Percentiles rank a stretch among this genome's conserved stretches.
Evolutionary conservation across 768 basidiomycete genomes (phyloP).

Genomic region (Mycena venus): DNA sequence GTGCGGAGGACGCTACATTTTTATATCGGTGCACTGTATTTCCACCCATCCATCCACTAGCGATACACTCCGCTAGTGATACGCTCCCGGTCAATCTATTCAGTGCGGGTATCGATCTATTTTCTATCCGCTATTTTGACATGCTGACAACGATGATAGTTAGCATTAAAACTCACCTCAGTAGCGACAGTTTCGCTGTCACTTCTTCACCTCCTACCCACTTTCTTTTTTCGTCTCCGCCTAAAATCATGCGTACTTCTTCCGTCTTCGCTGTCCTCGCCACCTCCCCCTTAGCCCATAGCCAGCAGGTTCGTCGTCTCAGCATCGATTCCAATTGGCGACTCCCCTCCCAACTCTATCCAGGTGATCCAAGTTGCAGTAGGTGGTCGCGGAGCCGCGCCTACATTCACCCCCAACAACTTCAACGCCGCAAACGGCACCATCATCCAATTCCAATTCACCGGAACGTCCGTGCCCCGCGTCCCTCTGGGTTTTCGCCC

Average conservation of each 20-base stretch:
- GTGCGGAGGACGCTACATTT: too few relatives aligned
- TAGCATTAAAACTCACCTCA: background rate
- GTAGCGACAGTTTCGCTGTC: background rate
- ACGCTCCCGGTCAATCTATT: too few relatives aligned
- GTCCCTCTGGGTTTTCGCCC: too few relatives aligned
- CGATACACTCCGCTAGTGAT: too few relatives aligned
- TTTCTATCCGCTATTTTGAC: too few relatives aligned
- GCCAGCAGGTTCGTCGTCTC: background rate
- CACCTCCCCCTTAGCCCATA: background rate
- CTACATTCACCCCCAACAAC: background rate
- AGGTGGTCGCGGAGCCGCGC: background rate
- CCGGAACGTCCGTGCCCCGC: background rate
- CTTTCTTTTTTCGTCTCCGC: background rate
- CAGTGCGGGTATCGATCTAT: too few relatives aligned
- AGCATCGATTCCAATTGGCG: background rate
- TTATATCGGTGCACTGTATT: too few relatives aligned
- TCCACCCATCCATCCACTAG: too few relatives aligned
- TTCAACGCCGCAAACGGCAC: background rate
- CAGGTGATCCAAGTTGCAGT: background rate
- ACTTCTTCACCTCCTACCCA: background rate
- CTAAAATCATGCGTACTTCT: background rate
- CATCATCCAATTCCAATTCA: constrained; percentile 7
- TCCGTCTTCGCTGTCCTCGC: constrained; percentile 8
- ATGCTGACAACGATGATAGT: background rate
- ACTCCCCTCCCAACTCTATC: background rate